These are phyloP conservation scores for Flaveria linearis DNA, from an alignment of 129 eudicot genomes.

Conservation along the genomic window DNA sequence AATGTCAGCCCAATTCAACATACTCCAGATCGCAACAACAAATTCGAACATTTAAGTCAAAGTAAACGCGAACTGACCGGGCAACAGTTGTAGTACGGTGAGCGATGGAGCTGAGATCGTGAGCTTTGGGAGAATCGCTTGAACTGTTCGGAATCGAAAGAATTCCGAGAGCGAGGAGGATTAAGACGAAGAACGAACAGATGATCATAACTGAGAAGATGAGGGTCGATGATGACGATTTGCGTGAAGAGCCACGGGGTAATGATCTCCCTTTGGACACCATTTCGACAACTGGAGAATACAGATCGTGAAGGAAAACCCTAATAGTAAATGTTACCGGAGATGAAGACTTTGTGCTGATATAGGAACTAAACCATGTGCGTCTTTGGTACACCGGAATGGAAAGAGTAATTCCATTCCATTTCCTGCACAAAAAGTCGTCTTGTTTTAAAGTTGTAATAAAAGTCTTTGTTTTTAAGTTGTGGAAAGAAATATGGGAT, in stretches of 20 bases:
- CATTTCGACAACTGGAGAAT: constrained; percentile 37
- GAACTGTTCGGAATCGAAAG: constrained; percentile 54
- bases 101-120: constrained; percentile 70
- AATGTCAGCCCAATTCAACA: constrained; percentile 10
- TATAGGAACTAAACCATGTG: constrained; percentile 18
- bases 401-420: not conserved
- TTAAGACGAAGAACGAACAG: constrained; percentile 52
- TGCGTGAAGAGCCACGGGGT: constrained; percentile 45
- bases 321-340: constrained; percentile 8
- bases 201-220: constrained; percentile 45
- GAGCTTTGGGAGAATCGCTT: constrained; percentile 42
- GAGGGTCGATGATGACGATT: constrained; percentile 52
- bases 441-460: no score
- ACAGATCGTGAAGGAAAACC: constrained; percentile 23
- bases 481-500: no score
- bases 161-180: constrained; percentile 63
- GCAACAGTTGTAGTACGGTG: constrained; percentile 39
- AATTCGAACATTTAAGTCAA: not conserved
- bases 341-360: constrained; percentile 25
- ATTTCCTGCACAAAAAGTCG: not conserved
- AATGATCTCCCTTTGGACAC: constrained; percentile 60
- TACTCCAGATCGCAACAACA: constrained; percentile 27
- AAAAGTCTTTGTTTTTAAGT: not conserved
- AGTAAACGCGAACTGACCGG: constrained; percentile 37
- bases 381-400: not conserved